phyloP scores from a whole-genome alignment of 2,329 filamentous ascomycete species.

The Pseudohalonectria lignicola region DNA sequence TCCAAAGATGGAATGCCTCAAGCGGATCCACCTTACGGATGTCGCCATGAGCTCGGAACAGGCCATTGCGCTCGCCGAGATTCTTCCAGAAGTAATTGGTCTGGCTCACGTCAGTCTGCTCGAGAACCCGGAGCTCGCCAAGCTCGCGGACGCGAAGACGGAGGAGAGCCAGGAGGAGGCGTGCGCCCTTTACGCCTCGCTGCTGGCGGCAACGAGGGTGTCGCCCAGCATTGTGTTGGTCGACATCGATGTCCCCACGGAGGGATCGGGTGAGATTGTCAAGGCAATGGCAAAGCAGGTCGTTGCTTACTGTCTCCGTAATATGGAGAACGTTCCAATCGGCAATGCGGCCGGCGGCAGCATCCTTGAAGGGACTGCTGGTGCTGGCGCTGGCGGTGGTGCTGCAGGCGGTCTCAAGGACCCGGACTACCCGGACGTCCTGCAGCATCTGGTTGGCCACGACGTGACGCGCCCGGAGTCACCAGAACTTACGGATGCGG shows the following conservation, averaged over 20 bases:
- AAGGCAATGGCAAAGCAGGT: slow-evolving; percentile 88
- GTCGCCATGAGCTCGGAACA: slow-evolving; percentile 78
- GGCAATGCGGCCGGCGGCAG: slow-evolving; percentile 15
- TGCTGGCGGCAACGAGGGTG: slow-evolving; percentile 77
- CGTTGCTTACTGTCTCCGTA: slow-evolving; percentile 86
- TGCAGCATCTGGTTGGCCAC: slow-evolving; percentile 78
- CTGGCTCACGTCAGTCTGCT: slow-evolving; percentile 81
- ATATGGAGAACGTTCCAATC: slow-evolving; percentile 72
- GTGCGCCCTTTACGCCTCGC: slow-evolving; percentile 82
- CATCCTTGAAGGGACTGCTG: no score
- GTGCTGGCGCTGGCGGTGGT: slow-evolving; percentile 18
- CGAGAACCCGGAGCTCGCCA: slow-evolving; percentile 64
- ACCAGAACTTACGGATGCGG: slow-evolving; percentile 51
- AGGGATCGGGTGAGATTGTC: slow-evolving; percentile 78
- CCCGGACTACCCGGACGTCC: slow-evolving; percentile 61
- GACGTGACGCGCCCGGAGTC: slow-evolving; percentile 37
- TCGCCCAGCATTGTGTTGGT: slow-evolving; percentile 78
- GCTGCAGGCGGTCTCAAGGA: slow-evolving; percentile 21
- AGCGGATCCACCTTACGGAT: slow-evolving; percentile 77
- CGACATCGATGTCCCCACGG: slow-evolving; percentile 78
- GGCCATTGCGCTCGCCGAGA: slow-evolving; percentile 81
- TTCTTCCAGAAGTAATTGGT: slow-evolving; percentile 70
- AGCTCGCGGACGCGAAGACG: slow-evolving; percentile 63
- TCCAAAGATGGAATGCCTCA: slow-evolving; percentile 66
- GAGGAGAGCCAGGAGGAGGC: slow-evolving; percentile 84